Base-by-base conservation (phyloP, 495 filamentous ascomycete genomes). In the Tricharina praecox region DNA sequence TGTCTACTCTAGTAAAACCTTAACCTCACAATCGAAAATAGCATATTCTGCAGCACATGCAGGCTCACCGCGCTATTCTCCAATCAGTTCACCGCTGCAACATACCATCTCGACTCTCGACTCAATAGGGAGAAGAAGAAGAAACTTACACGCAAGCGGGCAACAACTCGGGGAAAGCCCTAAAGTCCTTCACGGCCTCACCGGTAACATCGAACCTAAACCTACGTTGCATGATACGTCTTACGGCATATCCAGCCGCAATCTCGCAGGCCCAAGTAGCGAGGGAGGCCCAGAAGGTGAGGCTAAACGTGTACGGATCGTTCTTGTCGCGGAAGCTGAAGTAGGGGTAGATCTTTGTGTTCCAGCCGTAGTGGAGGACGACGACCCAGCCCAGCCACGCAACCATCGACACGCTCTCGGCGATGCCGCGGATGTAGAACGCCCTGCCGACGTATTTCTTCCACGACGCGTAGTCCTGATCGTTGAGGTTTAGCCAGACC, bases 11-110 rank as follows among this genome's bases (percentile, higher is more conserved):
- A 59, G 23, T 56, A 53, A 63, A 79, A 79, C 50, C 69, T 66
- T 52, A 79, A 56, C 49, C 75, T 66, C 20, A 76, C 69, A 53
- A 79, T 78, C 18, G 71, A 71, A 53, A 79, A 76, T 18, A 79
- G 44, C 75, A 79, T 79, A 51, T 77, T 79, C 62, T 78, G 75
- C 60, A 77, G 54, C 21, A 79, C 75, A 50, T 79, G 75, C 53
- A 79, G 63, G 63, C 72, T 71, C 11, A 77, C 74, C 7, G 70
- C 72, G 3, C 52, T 54, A 21, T 9, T 28, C n/a, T n/a, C 21
- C 37, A 40, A 48, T 30, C 1, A 34, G 28, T 53, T 19, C 45
- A 44, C 36, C 28, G 18, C n/a, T n/a, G n/a, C n/a, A n/a, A n/a
- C n/a, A n/a, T n/a, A n/a, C n/a, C n/a, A n/a, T n/a, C n/a, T n/a